These are phyloP conservation scores for Phialophora expanda DNA, from an alignment of 2,329 filamentous ascomycete genomes.

Conservation along the genomic window DNA sequence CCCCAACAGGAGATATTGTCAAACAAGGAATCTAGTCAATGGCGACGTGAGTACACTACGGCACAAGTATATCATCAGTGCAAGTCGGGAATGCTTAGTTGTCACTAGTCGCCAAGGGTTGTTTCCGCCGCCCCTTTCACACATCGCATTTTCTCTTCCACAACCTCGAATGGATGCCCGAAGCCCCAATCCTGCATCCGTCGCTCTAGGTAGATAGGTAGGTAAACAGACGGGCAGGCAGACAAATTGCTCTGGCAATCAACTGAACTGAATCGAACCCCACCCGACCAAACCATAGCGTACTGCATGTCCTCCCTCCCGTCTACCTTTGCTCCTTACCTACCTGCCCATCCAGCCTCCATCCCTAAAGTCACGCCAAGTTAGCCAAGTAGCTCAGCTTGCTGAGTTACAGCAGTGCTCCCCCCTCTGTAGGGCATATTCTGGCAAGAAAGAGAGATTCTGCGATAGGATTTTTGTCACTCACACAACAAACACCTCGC, in stretches of 20 bases:
- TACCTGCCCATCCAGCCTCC: conserved; percentile 9
- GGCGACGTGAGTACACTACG: neutral
- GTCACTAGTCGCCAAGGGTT: too few species aligned
- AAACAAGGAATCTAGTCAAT: neutral
- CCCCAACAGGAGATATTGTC: neutral
- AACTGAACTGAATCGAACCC: too few species aligned
- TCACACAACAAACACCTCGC: conserved; percentile 50
- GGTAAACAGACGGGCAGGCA: too few species aligned
- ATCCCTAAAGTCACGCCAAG: neutral
- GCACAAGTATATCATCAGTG: too few species aligned
- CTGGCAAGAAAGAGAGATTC: neutral
- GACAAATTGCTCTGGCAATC: too few species aligned
- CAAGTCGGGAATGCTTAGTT: too few species aligned
- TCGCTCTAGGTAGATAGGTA: too few species aligned
- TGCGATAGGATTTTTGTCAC: neutral
- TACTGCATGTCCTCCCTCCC: neutral
- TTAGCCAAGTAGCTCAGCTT: neutral
- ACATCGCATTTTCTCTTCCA: too few species aligned
- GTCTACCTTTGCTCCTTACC: too few species aligned
- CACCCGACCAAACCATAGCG: neutral
- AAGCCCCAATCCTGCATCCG: too few species aligned
- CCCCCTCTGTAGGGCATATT: neutral
- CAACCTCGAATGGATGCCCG: too few species aligned
- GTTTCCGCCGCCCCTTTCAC: too few species aligned
- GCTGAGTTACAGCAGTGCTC: neutral